Conservation (phyloP, 2,329 filamentous ascomycete species). For the Knufia fluminis region DNA sequence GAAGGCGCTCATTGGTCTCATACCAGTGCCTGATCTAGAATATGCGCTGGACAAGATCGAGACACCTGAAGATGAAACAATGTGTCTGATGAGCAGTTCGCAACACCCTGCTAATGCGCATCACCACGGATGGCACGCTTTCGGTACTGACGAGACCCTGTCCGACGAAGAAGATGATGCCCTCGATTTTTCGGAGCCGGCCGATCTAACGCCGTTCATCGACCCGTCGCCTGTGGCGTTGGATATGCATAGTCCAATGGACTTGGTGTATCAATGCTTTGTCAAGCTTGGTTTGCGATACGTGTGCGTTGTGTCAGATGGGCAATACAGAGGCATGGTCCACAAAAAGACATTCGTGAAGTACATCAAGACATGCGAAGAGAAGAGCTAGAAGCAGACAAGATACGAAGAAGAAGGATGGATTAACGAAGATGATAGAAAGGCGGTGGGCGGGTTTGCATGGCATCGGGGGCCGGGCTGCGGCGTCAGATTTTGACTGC, state of each 20-base stretch:
- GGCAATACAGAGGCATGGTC: slow-evolving; percentile 80
- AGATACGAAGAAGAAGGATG: not conserved
- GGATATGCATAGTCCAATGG: slow-evolving; percentile 83
- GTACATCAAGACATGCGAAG: slow-evolving; percentile 49
- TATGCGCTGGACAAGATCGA: slow-evolving; percentile 79
- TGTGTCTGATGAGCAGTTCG: slow-evolving; percentile 73
- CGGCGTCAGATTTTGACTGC: no score
- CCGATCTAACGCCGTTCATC: slow-evolving; percentile 83
- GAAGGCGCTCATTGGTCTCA: slow-evolving; percentile 73
- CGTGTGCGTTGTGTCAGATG: slow-evolving; percentile 78
- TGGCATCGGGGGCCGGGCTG: not conserved
- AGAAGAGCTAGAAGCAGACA: slow-evolving; percentile 1
- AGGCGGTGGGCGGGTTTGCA: not conserved
- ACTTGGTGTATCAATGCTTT: slow-evolving; percentile 93
- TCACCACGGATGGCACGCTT: slow-evolving; percentile 15
- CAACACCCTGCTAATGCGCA: slow-evolving; percentile 36
- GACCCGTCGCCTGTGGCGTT: slow-evolving; percentile 83
- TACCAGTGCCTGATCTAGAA: slow-evolving; percentile 87
- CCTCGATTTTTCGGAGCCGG: slow-evolving; percentile 47
- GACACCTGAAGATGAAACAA: slow-evolving; percentile 56
- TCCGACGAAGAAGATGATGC: slow-evolving; percentile 53
- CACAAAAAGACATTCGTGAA: slow-evolving; percentile 97
- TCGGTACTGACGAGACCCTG: slow-evolving; percentile 47
- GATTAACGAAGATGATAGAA: not conserved
- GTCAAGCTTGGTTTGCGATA: slow-evolving; percentile 87